A percentile compares a stretch with the other conserved stretches of the same genome.
Evolutionary conservation across 495 filamentous ascomycete genomes (phyloP).

Genomic region (Talaromyces proteolyticus): DNA sequence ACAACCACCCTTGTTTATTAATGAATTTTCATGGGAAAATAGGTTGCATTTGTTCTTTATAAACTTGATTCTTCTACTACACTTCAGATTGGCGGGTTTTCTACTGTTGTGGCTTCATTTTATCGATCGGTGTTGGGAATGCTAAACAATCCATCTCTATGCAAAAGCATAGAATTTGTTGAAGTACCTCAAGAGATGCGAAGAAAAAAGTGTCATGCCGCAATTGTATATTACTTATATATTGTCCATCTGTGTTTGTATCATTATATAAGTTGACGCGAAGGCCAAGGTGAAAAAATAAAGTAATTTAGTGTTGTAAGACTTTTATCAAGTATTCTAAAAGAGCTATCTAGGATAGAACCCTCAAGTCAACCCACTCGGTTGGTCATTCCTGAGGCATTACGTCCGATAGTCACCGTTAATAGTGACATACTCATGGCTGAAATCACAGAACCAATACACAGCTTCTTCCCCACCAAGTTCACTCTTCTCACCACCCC

Average conservation of each 20-base stretch:
- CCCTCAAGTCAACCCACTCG: too few species aligned
- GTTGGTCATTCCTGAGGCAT: constrained; percentile 2
- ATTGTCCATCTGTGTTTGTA: neutral
- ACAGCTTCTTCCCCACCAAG: constrained; percentile 67
- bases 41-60: constrained; percentile 4
- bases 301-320: neutral
- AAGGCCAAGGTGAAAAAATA: neutral
- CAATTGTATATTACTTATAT: neutral
- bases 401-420: constrained; percentile 88
- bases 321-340: neutral
- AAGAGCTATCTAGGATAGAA: neutral
- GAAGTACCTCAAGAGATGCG: neutral
- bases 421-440: constrained; percentile 94
- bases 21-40: neutral
- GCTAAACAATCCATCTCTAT: neutral
- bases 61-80: neutral
- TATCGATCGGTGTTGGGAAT: neutral
- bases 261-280: neutral
- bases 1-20: constrained; percentile 5
- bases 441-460: constrained; percentile 97
- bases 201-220: neutral
- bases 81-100: neutral
- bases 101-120: neutral
- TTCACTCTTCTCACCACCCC: constrained; percentile 44
- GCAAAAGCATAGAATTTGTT: neutral